Percentiles rank a stretch among this genome's conserved stretches.
Conservation (phyloP, 2,329 filamentous ascomycete genomes). For the Diaporthe destruens region DNA sequence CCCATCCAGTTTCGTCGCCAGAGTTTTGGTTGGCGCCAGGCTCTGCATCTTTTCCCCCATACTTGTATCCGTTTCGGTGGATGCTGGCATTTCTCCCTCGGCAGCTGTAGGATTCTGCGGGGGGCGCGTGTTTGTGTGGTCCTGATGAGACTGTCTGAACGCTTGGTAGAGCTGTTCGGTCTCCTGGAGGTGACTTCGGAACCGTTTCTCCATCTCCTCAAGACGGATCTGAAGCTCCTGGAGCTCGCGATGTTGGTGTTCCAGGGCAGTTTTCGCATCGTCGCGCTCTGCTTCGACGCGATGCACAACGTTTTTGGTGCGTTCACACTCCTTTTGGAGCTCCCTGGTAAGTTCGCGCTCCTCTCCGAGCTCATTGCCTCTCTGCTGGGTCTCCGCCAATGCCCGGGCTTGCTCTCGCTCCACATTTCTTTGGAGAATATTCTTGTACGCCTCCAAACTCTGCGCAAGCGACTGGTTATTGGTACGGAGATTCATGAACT, state of each 20-base stretch:
- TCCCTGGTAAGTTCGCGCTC: not conserved
- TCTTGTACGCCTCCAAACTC: not conserved
- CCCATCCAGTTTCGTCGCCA: not conserved
- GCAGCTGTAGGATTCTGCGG: not conserved
- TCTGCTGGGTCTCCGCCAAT: not conserved
- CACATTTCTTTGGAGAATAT: not conserved
- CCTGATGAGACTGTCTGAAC: not conserved
- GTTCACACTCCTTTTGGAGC: not conserved
- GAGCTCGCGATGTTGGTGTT: not conserved
- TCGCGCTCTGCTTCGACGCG: not conserved
- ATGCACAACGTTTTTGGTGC: not conserved
- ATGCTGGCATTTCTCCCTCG: not conserved
- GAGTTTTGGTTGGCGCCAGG: not conserved
- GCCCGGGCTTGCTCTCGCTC: no score
- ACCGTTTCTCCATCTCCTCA: no score
- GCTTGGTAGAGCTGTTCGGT: not conserved
- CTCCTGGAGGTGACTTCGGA: no score
- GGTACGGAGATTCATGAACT: not conserved
- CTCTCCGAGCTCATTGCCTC: not conserved
- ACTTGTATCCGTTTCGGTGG: not conserved
- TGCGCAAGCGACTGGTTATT: not conserved
- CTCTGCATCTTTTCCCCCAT: not conserved
- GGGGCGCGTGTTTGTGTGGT: no score
- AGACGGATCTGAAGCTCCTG: not conserved
- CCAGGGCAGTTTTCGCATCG: not conserved